Conservation (phyloP, 805 yeast genomes). For the Saturnispora bothae region DNA sequence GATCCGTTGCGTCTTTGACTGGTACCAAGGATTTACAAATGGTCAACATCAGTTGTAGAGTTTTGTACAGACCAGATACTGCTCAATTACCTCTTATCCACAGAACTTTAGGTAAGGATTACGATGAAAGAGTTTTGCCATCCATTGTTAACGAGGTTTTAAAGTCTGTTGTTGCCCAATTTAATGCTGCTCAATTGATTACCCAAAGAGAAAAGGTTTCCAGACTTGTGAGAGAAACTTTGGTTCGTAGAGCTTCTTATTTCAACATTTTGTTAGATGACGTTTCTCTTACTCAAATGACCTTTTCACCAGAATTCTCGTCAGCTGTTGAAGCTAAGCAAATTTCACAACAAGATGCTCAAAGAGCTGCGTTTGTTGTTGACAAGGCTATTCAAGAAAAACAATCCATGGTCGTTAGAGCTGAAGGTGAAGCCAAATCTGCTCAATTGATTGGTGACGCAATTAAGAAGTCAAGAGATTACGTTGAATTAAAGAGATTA, state of each 20-base stretch:
- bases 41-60: conserved; percentile 99
- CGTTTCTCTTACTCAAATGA: conserved; percentile 93
- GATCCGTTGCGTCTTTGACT: conserved; percentile 90
- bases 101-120: conserved; percentile 88
- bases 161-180: conserved; percentile 95
- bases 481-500: conserved; percentile 91
- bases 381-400: conserved; percentile 97
- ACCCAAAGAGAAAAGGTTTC: conserved; percentile 98
- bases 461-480: conserved; percentile 89
- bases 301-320: conserved; percentile 95
- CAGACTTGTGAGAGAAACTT: conserved; percentile 78
- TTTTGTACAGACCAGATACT: conserved; percentile 79
- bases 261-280: conserved; percentile 87
- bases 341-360: conserved; percentile 99
- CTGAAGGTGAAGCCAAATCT: conserved; percentile 96
- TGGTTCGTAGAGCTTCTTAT: conserved; percentile 82
- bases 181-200: conserved; percentile 94
- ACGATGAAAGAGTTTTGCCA: conserved; percentile 94
- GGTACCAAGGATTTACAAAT: conserved; percentile 98
- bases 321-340: conserved; percentile 97
- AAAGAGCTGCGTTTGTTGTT: conserved; percentile 93
- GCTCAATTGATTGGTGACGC: conserved; percentile 99
- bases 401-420: conserved; percentile 92
- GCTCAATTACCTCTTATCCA: conserved; percentile 70
- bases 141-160: conserved; percentile 95